These are phyloP conservation scores for Afroboletus lepidellus DNA, from an alignment of 1,284 basidiomycete genomes.

Conservation along the genomic window DNA sequence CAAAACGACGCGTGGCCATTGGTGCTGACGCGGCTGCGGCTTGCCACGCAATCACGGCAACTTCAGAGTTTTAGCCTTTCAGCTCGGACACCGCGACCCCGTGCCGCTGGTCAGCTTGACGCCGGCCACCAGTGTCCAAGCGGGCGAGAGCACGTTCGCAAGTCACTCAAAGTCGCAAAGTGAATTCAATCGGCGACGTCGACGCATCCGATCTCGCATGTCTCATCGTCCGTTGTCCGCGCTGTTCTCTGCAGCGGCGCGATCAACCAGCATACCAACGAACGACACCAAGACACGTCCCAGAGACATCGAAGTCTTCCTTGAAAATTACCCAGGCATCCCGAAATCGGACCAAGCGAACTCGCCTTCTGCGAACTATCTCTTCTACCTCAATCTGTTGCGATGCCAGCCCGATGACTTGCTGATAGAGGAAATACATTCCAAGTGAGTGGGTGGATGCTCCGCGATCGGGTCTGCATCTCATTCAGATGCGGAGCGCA, in stretches of 20 bases:
- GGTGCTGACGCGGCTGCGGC: neutral
- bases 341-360: constrained; percentile 36
- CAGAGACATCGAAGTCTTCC: constrained; percentile 59
- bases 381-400: constrained; percentile 61
- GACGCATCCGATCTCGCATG: neutral
- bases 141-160: neutral
- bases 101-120: neutral
- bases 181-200: neutral
- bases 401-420: constrained; percentile 62
- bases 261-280: constrained; percentile 17
- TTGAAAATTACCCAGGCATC: constrained; percentile 55
- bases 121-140: neutral
- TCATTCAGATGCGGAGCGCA: constrained; percentile 23
- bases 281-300: constrained; percentile 35
- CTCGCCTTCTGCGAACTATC: constrained; percentile 47
- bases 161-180: no score
- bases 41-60: constrained; percentile 11
- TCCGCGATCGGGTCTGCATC: neutral
- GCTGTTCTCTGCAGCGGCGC: constrained; percentile 12
- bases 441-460: constrained; percentile 40
- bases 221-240: constrained; percentile 18
- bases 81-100: neutral
- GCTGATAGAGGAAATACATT: constrained; percentile 62
- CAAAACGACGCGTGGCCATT: neutral
- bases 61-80: constrained; percentile 25